Base-by-base conservation (phyloP, 1,139 yeast species). In the Candida neerlandica region DNA sequence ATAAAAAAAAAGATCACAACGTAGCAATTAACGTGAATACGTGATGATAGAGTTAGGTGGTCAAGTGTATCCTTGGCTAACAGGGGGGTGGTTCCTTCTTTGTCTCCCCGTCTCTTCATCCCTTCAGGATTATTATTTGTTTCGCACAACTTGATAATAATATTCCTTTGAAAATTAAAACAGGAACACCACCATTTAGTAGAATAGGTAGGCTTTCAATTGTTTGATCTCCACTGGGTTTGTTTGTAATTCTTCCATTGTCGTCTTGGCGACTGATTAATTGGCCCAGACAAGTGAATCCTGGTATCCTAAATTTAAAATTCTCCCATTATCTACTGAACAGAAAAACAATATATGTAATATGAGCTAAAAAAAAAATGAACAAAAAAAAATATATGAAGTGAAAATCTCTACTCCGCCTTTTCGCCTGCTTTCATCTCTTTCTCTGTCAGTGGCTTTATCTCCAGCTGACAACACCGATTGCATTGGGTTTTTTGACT, bases 371-470 rank as follows among this genome's bases (percentile, higher is more conserved):
- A 30, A 30, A 12, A 30, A 14, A 14, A 5, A 30, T 10, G 7
- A 12, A n/a, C 12, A 30, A 30, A 4, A n/a, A 14, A 30, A 30
- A 14, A 12, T 30, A 14, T 6, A n/a, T n/a, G n/a, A n/a, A 30
- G 34, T 30, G 34, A 30, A 30, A 30, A 30, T 30, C 34, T 30
- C 34, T 30, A 30, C 34, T 30, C 34, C 34, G 34, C 34, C 34
- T 30, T 30, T 30, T 30, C 34, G 34, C 11, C 34, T 30, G 34
- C 15, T 3, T 14, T 30, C 34, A 30, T 30, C 34, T 30, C 34
- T n/a, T 4, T 14, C 14, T 30, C 15, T 2, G 14, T 30, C 34
- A 2, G 15, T 12, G 34, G 34, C 34, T 30, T 11, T n/a, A 14
- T 30, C 34, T 2, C 34, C 34, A 30, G 15, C 15, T 4, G 34